Evolutionary conservation across 768 basidiomycete genomes (phyloP).

Genomic region (Chiua virens): DNA sequence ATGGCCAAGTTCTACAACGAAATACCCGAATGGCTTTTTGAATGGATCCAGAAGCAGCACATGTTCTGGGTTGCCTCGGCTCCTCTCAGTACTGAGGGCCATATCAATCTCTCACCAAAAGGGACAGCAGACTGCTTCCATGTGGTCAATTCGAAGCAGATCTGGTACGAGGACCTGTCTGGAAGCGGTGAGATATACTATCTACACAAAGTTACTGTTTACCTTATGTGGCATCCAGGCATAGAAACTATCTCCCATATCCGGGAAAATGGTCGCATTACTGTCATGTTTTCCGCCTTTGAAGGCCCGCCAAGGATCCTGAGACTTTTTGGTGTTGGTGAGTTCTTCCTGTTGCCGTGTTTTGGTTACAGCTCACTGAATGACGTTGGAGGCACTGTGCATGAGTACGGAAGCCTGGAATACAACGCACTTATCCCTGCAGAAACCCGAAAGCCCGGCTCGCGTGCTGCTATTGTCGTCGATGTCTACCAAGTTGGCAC

Average conservation of each 20-base stretch:
- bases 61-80: slow-evolving; percentile 75
- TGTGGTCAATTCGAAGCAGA: slow-evolving; percentile 49
- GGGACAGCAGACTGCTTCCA: slow-evolving; percentile 63
- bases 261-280: slow-evolving; percentile 63
- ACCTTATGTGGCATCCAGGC: slow-evolving; percentile 32
- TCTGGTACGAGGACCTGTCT: slow-evolving; percentile 75
- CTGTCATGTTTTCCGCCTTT: slow-evolving; percentile 62
- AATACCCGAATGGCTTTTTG: slow-evolving; percentile 51
- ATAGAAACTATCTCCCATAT: slow-evolving; percentile 64
- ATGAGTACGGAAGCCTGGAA: slow-evolving; percentile 66
- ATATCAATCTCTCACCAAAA: slow-evolving; percentile 71
- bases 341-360: slow-evolving; percentile 3
- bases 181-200: slow-evolving; percentile 51
- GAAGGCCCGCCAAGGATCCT: slow-evolving; percentile 60
- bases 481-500: slow-evolving; percentile 58
- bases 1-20: slow-evolving; percentile 63
- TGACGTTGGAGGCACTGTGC: slow-evolving; percentile 45
- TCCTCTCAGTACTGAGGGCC: slow-evolving; percentile 55
- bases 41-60: slow-evolving; percentile 63
- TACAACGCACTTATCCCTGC: slow-evolving; percentile 54
- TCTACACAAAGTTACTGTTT: no score
- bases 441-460: slow-evolving; percentile 51
- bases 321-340: slow-evolving; percentile 59
- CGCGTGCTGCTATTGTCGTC: slow-evolving; percentile 58
- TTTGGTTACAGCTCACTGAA: background rate